phyloP scores from a whole-genome alignment of 2,329 filamentous ascomycete genomes.

The Exophiala sideris region DNA sequence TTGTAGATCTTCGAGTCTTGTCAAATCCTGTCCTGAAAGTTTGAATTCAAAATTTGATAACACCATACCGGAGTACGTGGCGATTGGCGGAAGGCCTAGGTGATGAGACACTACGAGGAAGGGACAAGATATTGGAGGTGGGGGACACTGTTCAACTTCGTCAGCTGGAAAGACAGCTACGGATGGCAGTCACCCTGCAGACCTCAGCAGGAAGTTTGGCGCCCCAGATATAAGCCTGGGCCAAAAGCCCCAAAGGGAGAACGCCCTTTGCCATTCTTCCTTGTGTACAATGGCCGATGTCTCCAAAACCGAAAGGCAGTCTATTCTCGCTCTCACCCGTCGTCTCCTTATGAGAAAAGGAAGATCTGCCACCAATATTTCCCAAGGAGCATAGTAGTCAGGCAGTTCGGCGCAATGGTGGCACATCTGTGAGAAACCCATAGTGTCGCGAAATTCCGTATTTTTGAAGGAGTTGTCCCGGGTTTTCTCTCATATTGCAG shows the following conservation, averaged over 20 bases:
- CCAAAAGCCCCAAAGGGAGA: constrained; percentile 11
- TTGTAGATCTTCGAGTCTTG: too few species aligned
- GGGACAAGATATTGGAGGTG: constrained; percentile 8
- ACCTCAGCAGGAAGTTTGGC: constrained; percentile 2
- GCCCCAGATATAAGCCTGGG: constrained; percentile 11
- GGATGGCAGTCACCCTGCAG: too few species aligned
- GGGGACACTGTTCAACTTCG: too few species aligned
- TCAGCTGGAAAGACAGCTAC: too few species aligned
- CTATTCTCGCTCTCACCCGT: background rate
- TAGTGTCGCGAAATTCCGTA: too few species aligned
- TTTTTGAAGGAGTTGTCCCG: too few species aligned
- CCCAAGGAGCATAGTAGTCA: constrained; percentile 15
- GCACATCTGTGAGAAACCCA: too few species aligned
- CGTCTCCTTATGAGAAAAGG: constrained; percentile 5
- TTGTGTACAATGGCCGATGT: background rate
- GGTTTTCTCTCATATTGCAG: too few species aligned
- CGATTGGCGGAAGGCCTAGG: constrained; percentile 11
- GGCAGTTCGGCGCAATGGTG: background rate
- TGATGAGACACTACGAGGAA: constrained; percentile 14
- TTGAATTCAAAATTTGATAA: constrained; percentile 14
- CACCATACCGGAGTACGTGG: constrained; percentile 12
- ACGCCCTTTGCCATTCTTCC: constrained; percentile 14
- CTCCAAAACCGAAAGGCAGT: background rate
- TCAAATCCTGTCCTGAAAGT: too few species aligned
- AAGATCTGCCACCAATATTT: constrained; percentile 3